phyloP scores from a whole-genome alignment of 177 flowering plant genomes.

The Vitis hybrid region DNA sequence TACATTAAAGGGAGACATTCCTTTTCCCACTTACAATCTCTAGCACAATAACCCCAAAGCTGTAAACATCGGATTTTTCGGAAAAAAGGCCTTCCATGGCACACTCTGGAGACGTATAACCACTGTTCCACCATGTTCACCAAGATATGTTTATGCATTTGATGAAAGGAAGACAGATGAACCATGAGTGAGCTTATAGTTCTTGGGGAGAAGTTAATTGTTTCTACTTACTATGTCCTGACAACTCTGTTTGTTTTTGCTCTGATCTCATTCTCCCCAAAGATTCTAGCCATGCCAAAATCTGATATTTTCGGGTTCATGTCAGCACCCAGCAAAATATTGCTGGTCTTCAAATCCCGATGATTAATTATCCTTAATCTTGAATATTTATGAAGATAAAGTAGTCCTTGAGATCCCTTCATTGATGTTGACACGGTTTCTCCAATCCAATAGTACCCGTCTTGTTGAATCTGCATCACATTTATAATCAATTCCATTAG shows the following conservation, averaged over 20 bases:
- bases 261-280: neutral
- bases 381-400: slow-evolving; percentile 16
- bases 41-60: slow-evolving; percentile 13
- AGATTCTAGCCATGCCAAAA: slow-evolving; percentile 16
- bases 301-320: slow-evolving; percentile 13
- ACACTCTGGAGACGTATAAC: neutral
- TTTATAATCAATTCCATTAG: neutral
- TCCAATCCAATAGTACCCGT: slow-evolving; percentile 4
- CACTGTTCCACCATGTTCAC: neutral
- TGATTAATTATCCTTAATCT: slow-evolving; percentile 4
- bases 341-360: too few species aligned
- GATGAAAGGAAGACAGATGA: too few species aligned
- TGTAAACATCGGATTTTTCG: slow-evolving; percentile 14
- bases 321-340: slow-evolving; percentile 1
- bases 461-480: neutral
- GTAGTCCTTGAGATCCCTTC: slow-evolving; percentile 17
- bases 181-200: too few species aligned
- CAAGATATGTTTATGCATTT: too few species aligned
- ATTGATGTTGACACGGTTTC: slow-evolving; percentile 8
- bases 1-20: neutral
- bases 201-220: too few species aligned
- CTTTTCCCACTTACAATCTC: slow-evolving; percentile 19
- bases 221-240: slow-evolving; percentile 15
- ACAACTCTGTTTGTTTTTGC: slow-evolving; percentile 11
- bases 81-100: slow-evolving; percentile 16